phyloP scores from a whole-genome alignment of 306 rosid species.

The Glycine soja region DNA sequence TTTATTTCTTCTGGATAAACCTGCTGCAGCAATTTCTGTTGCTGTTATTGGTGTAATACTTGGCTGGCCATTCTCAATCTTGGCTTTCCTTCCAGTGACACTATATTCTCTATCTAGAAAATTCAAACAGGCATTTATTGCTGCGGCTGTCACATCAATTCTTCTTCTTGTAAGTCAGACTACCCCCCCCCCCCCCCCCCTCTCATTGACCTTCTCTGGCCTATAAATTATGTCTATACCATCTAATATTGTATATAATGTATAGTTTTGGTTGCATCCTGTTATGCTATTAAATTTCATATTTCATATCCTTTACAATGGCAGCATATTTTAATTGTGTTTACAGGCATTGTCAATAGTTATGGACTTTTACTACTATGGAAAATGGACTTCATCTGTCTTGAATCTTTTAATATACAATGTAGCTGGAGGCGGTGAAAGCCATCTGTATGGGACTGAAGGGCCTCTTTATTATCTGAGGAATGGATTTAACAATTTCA shows the following conservation, averaged over 20 bases:
- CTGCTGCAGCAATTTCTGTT: slow-evolving; percentile 79
- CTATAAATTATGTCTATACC: slow-evolving; percentile 38
- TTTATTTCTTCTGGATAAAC: slow-evolving; percentile 85
- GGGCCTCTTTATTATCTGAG: slow-evolving; percentile 81
- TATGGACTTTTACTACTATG: slow-evolving; percentile 71
- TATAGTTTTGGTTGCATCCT: not conserved
- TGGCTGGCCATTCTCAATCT: slow-evolving; percentile 98
- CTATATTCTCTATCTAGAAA: slow-evolving; percentile 70
- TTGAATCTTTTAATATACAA: slow-evolving; percentile 84
- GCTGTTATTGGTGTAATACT: slow-evolving; percentile 89
- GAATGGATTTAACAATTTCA: slow-evolving; percentile 97
- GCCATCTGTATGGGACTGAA: slow-evolving; percentile 94
- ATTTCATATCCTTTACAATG: slow-evolving; percentile 1
- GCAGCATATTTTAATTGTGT: slow-evolving; percentile 4
- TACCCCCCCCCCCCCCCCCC: too few relatives aligned
- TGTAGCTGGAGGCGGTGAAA: slow-evolving; percentile 94
- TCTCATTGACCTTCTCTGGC: not conserved
- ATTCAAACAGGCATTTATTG: slow-evolving; percentile 71
- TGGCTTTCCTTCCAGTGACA: slow-evolving; percentile 90
- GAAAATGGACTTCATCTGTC: slow-evolving; percentile 92
- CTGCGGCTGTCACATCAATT: slow-evolving; percentile 75
- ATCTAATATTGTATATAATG: not conserved
- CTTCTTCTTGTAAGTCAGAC: slow-evolving; percentile 78
- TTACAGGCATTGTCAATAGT: slow-evolving; percentile 75
- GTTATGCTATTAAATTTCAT: slow-evolving; percentile 36